Base-by-base conservation (phyloP, 805 yeast species). In the Pichia ethanolica region DNA sequence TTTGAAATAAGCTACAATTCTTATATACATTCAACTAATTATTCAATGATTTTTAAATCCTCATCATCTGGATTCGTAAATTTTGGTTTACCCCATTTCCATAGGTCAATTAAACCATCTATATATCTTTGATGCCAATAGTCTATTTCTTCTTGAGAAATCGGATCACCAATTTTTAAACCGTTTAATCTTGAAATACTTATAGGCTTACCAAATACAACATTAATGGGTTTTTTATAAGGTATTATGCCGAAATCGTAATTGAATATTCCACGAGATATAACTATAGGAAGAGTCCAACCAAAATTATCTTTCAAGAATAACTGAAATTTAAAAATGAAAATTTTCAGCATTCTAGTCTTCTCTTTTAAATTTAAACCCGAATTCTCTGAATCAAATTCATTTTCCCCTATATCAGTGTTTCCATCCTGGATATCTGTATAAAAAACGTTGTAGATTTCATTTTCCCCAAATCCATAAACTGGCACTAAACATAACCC, bases 161-260 rank as follows among this genome's bases (percentile, higher is more conserved):
- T 58, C 10, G 54, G 43, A 45, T 65, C 69, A 32, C 61, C 63
- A 7, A 58, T 51, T 6, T 47, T 42, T 10, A 49, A 47, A 7
- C 64, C 64, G 39, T 50, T 42, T 14, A 63, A 49, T 38, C 68
- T 50, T 35, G 49, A 46, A 35, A 62, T 26, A 77, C 80, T 47
- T 63, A 68, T 47, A 7, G 95, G 90, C 20, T 66, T 69, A 0
- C 95, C 95, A 36, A 81, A 71, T 49, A 87, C 95, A 9, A 93
- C 74, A 53, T 86, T 74, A 47, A 93, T 83, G 3, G 88, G 88
- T 49, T 82, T 77, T 56, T 97, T 73, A 63, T 79, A 89, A 1
- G 99, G 98, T 50, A 93, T 66, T 28, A 93, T 68, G 0, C 99
- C 99, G 68, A 86, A 87, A 62, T 89, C 96, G 59, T 90, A 87